Conservation (phyloP, 192 early-diverging fungal genomes). For the Paraglomus brasilianum region DNA sequence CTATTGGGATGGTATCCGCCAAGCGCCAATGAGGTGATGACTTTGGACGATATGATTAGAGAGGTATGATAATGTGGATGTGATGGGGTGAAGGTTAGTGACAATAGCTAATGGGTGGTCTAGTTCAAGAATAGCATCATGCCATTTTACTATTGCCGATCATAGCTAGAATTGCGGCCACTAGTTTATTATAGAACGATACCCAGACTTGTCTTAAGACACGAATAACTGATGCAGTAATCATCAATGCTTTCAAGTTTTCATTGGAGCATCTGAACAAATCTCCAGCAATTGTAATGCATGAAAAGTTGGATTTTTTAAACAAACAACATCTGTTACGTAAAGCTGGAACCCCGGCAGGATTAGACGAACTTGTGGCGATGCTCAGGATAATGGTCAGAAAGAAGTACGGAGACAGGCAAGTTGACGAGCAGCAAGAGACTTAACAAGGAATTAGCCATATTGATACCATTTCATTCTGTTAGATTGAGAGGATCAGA, state of each 20-base stretch:
- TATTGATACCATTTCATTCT: background rate
- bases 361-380: slow-evolving; percentile 42
- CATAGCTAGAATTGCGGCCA: no score
- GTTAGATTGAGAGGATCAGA: slow-evolving; percentile 35
- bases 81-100: no score
- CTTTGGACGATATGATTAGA: slow-evolving; percentile 56
- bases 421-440: background rate
- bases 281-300: slow-evolving; percentile 60
- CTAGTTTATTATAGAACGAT: no score
- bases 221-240: background rate
- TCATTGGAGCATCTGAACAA: slow-evolving; percentile 58
- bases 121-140: no score
- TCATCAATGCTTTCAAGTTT: slow-evolving; percentile 45
- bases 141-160: no score
- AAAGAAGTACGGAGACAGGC: slow-evolving; percentile 32
- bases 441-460: background rate
- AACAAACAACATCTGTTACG: slow-evolving; percentile 68
- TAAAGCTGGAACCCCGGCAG: slow-evolving; percentile 43
- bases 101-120: no score
- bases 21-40: slow-evolving; percentile 61
- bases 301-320: slow-evolving; percentile 70
- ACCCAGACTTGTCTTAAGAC: background rate
- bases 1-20: slow-evolving; percentile 78
- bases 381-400: slow-evolving; percentile 39
- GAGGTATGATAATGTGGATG: slow-evolving; percentile 37